Percentiles rank a stretch among this genome's conserved stretches.
These are phyloP conservation scores for Tinospora cordifolia DNA, from an alignment of 164 flowering plant genomes.

Conservation along the genomic window DNA sequence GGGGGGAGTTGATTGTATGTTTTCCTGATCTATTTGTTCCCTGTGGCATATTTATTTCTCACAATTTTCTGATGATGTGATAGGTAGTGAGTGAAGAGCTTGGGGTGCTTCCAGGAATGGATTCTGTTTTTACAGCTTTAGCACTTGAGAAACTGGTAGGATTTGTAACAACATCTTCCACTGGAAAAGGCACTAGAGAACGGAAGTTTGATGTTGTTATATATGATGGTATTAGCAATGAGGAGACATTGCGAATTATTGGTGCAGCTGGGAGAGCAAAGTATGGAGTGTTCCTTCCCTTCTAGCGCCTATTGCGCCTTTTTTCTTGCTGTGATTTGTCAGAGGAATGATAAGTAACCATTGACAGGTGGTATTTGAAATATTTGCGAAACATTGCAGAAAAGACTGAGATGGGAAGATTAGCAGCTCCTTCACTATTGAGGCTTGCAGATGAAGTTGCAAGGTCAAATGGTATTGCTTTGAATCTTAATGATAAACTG, in stretches of 20 bases:
- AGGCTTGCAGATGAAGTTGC: slow-evolving; percentile 66
- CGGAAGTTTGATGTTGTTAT: slow-evolving; percentile 55
- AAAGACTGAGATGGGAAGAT: slow-evolving; percentile 81
- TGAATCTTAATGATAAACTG: slow-evolving; percentile 35
- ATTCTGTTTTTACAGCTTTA: slow-evolving; percentile 55
- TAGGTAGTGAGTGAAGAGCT: slow-evolving; percentile 98
- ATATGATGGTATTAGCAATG: slow-evolving; percentile 77
- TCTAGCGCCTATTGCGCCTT: slow-evolving; percentile 1
- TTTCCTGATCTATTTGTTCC: not conserved
- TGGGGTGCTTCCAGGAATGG: slow-evolving; percentile 95
- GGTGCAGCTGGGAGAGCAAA: slow-evolving; percentile 66
- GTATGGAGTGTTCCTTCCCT: slow-evolving; percentile 26
- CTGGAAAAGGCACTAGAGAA: slow-evolving; percentile 20
- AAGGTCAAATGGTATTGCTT: slow-evolving; percentile 29
- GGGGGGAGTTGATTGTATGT: slow-evolving; percentile 8
- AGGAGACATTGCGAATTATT: slow-evolving; percentile 69
- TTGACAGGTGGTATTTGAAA: slow-evolving; percentile 71
- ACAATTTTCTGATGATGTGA: slow-evolving; percentile 13
- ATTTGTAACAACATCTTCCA: slow-evolving; percentile 23
- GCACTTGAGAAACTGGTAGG: slow-evolving; percentile 48
- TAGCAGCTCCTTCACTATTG: slow-evolving; percentile 73
- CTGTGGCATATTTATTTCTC: slow-evolving; percentile 3
- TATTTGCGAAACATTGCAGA: slow-evolving; percentile 68
- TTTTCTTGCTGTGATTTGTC: slow-evolving; percentile 6
- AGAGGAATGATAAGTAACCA: slow-evolving; percentile 6